These are phyloP conservation scores for Penicillium robsamsonii DNA, from an alignment of 495 filamentous ascomycete species.

Conservation along the genomic window DNA sequence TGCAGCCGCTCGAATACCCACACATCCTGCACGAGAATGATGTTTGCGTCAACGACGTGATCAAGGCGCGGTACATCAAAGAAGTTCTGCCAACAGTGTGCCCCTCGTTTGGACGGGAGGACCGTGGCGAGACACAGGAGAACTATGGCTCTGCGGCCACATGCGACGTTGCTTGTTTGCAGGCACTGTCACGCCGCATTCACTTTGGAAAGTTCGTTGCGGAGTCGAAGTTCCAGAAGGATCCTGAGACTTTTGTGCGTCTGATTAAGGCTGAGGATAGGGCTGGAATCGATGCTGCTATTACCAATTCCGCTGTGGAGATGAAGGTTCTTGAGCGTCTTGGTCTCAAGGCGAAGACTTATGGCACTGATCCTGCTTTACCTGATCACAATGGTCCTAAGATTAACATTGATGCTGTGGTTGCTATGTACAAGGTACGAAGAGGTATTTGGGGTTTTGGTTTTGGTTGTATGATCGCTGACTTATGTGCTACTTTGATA, in stretches of 20 bases:
- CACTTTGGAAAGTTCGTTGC: slow-evolving; percentile 99
- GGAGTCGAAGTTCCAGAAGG: slow-evolving; percentile 91
- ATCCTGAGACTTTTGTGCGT: slow-evolving; percentile 72
- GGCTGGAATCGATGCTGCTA: slow-evolving; percentile 78
- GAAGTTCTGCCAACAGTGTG: slow-evolving; percentile 81
- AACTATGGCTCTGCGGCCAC: slow-evolving; percentile 95
- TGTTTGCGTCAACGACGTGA: slow-evolving; percentile 85
- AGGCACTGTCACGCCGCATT: slow-evolving; percentile 86
- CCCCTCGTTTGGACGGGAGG: slow-evolving; percentile 64
- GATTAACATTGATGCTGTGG: slow-evolving; percentile 90
- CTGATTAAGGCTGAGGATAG: slow-evolving; percentile 80
- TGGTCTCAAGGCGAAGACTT: slow-evolving; percentile 88
- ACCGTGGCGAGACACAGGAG: slow-evolving; percentile 83
- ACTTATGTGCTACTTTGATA: slow-evolving; percentile 29
- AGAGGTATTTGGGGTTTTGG: not conserved
- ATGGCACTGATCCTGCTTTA: slow-evolving; percentile 84
- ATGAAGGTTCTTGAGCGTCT: slow-evolving; percentile 86
- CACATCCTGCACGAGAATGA: slow-evolving; percentile 86
- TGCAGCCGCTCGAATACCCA: slow-evolving; percentile 87
- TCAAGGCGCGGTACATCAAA: slow-evolving; percentile 82
- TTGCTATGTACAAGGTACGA: slow-evolving; percentile 82
- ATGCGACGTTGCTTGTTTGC: slow-evolving; percentile 84
- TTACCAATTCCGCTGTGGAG: slow-evolving; percentile 88
- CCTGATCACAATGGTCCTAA: slow-evolving; percentile 58
- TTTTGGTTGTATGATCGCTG: slow-evolving; percentile 11